A percentile compares a stretch with the other conserved stretches of the same genome.
Evolutionary conservation across 345 rosid genomes (phyloP).

Genomic region (Populus alba): DNA sequence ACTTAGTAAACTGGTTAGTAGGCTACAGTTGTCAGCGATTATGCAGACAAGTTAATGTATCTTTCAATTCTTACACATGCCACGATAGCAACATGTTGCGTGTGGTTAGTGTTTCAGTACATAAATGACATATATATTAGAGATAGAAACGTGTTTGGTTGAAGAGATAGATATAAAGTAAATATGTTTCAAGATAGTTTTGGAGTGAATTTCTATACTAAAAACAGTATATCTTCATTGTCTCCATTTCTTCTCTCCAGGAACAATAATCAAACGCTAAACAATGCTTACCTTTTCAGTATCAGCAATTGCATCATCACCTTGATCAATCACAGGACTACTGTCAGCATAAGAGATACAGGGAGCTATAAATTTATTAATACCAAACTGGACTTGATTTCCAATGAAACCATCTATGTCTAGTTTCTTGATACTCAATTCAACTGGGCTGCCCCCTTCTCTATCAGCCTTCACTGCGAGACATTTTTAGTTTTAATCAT

Average conservation of each 20-base stretch:
- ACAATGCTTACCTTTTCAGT: constrained; percentile 36
- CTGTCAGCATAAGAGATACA: constrained; percentile 54
- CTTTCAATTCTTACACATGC: no score
- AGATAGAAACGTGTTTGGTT: no score
- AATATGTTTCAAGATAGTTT: no score
- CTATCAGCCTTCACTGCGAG: constrained; percentile 64
- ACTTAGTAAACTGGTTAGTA: background rate
- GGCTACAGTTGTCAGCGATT: background rate
- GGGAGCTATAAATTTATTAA: constrained; percentile 60
- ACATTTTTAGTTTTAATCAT: constrained; percentile 4
- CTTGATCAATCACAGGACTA: constrained; percentile 24
- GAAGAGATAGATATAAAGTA: no score
- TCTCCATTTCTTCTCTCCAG: no score
- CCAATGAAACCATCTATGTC: constrained; percentile 54
- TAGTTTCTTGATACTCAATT: constrained; percentile 45
- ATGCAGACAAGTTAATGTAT: background rate
- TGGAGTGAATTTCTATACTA: no score
- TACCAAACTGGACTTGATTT: constrained; percentile 55
- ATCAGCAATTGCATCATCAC: background rate
- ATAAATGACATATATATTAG: no score
- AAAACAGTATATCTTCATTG: no score
- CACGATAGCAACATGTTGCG: no score
- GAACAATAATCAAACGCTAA: no score
- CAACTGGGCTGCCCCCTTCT: constrained; percentile 87
- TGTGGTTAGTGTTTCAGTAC: no score